Evolutionary conservation across 2,329 filamentous ascomycete species (phyloP).

Genomic region (Scytalidium sp.): DNA sequence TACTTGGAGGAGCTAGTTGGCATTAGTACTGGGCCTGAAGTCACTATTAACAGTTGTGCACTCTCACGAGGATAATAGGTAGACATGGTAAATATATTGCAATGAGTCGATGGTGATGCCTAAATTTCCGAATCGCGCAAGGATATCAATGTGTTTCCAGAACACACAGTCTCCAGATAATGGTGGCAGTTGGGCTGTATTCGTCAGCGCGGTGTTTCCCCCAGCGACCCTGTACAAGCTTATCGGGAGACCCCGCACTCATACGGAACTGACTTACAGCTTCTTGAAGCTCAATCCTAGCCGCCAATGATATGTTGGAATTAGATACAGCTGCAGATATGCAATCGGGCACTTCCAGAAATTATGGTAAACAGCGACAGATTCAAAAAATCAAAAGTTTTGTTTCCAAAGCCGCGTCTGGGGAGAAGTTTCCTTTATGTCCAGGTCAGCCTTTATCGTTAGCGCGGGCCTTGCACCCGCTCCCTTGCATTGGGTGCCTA

Average conservation of each 20-base stretch:
- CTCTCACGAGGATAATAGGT: slow-evolving; percentile 31
- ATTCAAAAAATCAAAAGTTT: not conserved
- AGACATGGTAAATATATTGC: slow-evolving; percentile 17
- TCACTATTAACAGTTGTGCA: not conserved
- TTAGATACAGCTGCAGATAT: too few relatives aligned
- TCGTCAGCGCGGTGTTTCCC: not conserved
- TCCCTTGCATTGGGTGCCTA: not conserved
- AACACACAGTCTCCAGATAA: not conserved
- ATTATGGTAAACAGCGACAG: not conserved
- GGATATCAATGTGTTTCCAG: not conserved
- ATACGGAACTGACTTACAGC: not conserved
- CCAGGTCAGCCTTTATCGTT: not conserved
- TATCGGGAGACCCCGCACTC: not conserved
- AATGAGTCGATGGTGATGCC: not conserved
- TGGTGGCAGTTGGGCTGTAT: not conserved
- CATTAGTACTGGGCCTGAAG: slow-evolving; percentile 11
- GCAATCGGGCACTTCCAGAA: not conserved
- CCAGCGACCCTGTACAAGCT: not conserved
- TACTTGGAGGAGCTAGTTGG: slow-evolving; percentile 24
- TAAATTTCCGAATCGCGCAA: not conserved
- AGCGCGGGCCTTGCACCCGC: not conserved
- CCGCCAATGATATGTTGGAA: not conserved
- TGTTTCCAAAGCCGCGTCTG: not conserved
- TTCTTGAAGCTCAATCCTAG: not conserved
- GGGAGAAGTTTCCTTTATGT: not conserved